Conservation (phyloP, 208 protist species). For the Trichomonas vaginalis region DNA sequence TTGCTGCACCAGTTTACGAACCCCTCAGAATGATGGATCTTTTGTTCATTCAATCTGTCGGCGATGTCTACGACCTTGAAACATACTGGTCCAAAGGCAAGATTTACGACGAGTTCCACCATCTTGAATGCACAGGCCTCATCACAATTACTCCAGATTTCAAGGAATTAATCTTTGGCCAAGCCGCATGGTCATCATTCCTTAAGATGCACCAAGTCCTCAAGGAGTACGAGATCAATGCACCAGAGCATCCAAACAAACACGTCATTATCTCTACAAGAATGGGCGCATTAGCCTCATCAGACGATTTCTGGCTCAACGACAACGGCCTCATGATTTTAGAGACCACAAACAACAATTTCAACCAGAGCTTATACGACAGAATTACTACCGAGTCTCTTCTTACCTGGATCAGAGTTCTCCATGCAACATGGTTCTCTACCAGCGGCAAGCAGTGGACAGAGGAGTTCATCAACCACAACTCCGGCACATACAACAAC, state of each 20-base stretch:
- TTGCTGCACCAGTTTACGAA: neutral
- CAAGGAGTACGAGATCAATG: neutral
- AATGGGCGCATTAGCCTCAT: conserved; percentile 43
- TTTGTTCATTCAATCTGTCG: neutral
- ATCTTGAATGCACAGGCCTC: neutral
- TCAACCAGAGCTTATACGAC: conserved; percentile 39
- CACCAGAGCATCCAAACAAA: neutral
- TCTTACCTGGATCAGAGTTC: neutral
- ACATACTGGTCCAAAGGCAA: neutral
- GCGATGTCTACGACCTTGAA: neutral
- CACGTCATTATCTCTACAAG: neutral
- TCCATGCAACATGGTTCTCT: neutral
- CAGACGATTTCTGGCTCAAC: conserved; percentile 68
- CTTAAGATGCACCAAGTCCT: neutral
- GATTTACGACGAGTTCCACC: neutral
- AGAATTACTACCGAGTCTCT: neutral
- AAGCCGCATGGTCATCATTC: neutral
- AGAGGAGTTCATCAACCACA: neutral
- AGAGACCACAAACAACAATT: conserved; percentile 51
- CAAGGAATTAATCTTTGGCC: neutral
- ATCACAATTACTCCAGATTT: neutral
- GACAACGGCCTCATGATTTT: conserved; percentile 44
- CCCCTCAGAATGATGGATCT: neutral
- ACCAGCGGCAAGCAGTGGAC: neutral
- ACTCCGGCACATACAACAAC: conserved; percentile 18